A percentile compares a stretch with the other conserved stretches of the same genome.
These are phyloP conservation scores for Puccinia hordei DNA, from an alignment of 1,284 basidiomycete species.

Conservation along the genomic window DNA sequence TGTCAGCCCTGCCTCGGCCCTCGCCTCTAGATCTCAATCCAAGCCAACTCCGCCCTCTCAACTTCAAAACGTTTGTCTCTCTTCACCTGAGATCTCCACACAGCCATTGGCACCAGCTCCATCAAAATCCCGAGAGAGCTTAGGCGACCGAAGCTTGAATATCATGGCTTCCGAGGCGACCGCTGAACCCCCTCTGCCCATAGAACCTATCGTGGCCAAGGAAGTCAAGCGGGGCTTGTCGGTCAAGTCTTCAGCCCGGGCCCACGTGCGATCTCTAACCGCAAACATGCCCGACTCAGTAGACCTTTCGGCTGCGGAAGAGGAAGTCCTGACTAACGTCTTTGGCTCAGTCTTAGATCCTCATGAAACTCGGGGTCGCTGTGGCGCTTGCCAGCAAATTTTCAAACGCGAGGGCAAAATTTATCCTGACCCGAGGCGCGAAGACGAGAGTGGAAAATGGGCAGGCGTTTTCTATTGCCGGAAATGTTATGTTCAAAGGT, in stretches of 20 bases:
- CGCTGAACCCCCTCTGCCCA: background rate
- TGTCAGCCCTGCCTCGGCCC: constrained; percentile 21
- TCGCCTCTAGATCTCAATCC: constrained; percentile 14
- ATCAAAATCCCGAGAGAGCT: background rate
- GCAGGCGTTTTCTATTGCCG: constrained; percentile 51
- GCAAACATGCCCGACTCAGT: constrained; percentile 48
- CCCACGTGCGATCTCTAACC: constrained; percentile 43
- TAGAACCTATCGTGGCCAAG: constrained; percentile 8
- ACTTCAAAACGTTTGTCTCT: constrained; percentile 22
- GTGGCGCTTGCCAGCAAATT: constrained; percentile 43
- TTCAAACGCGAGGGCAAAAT: constrained; percentile 51
- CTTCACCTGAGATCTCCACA: constrained; percentile 14
- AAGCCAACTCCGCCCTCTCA: constrained; percentile 23
- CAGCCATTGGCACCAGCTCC: background rate
- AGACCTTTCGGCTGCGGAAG: constrained; percentile 47
- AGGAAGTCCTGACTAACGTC: constrained; percentile 47
- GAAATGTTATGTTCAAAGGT: constrained; percentile 41
- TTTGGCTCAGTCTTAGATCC: constrained; percentile 50
- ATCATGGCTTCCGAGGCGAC: constrained; percentile 18
- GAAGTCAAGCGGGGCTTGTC: constrained; percentile 46
- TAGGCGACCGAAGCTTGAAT: constrained; percentile 15
- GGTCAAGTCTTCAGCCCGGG: constrained; percentile 45
- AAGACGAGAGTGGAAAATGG: constrained; percentile 45
- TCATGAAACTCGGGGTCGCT: constrained; percentile 45
- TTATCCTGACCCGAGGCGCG: constrained; percentile 43